Evolutionary conservation across 108 stramenopile species (phyloP).

Genomic region (Cylindrotheca closterium): DNA sequence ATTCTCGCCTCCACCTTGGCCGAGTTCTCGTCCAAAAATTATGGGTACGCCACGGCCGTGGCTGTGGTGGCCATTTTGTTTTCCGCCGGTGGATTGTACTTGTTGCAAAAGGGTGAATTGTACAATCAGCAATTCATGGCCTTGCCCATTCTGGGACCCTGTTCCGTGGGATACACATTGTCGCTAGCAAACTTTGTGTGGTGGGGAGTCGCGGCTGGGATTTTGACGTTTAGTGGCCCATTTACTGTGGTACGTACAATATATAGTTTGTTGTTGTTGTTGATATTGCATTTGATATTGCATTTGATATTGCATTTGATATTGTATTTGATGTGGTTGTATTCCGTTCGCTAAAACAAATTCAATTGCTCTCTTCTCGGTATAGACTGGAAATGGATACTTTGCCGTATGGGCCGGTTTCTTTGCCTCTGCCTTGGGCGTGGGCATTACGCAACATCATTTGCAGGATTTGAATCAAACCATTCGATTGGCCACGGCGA

Average conservation of each 20-base stretch:
- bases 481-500: slow-evolving; percentile 22
- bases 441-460: slow-evolving; percentile 19
- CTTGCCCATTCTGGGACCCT: slow-evolving; percentile 6
- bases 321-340: not conserved
- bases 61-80: slow-evolving; percentile 22
- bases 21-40: slow-evolving; percentile 1
- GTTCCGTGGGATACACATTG: slow-evolving; percentile 7
- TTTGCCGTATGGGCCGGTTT: slow-evolving; percentile 59
- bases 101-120: not conserved
- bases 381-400: slow-evolving; percentile 57
- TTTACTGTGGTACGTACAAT: slow-evolving; percentile 23
- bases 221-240: slow-evolving; percentile 62
- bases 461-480: not conserved
- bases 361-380: not conserved
- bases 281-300: too few species aligned
- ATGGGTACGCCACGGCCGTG: slow-evolving; percentile 39
- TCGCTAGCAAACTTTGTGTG: slow-evolving; percentile 43
- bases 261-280: too few species aligned
- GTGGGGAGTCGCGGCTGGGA: slow-evolving; percentile 51
- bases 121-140: slow-evolving; percentile 2
- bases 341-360: not conserved
- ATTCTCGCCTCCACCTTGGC: slow-evolving; percentile 34
- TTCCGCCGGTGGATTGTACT: slow-evolving; percentile 8
- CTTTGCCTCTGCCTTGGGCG: slow-evolving; percentile 18
- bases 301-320: not conserved